Evolutionary conservation across 2,329 filamentous ascomycete species (phyloP), one percentile per base, ranked within the genome.

Genomic region (Scedosporium apiospermum): DNA sequence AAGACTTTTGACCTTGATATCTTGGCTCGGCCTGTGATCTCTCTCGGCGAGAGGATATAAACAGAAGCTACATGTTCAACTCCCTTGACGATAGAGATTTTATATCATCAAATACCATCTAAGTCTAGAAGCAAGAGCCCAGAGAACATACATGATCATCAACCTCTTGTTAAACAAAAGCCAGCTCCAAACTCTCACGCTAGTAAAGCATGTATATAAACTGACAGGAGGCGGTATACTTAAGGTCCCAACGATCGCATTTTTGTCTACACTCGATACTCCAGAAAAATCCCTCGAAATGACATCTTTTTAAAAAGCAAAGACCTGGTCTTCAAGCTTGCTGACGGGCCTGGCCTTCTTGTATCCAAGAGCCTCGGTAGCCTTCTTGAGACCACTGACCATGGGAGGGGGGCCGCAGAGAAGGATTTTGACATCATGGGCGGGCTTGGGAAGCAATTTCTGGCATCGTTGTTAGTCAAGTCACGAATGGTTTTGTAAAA

Each of bases 311-410:
- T 76, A 79, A 78, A 99, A 99, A 72, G 91, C 92, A 80, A 99
- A 99, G 68, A 99, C 91, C 77, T 98, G 95, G 76, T 99, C 95
- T 74, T 93, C 90, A 62, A 98, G 87, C 85, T 98, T 98, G 87
- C 93, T 97, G 70, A 98, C 93, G 55, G 93, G 91, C 65, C 88
- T 86, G 51, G 95, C 90, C 83, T 98, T 98, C 72, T 90, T 84
- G 81, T 89, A 99, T 64, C 95, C 95, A 21, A 98, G 83, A 66
- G 85, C 83, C 78, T 96, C 91, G 60, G 93, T 88, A 6, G 91
- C 85, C 84, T 98, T 98, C 89, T 99, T 99, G 81, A 98, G 88
- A 60, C 92, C 93, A 71, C 89, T 90, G 67, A 98, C 84, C 95
- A 99, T 99, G 60, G 95, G 95, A 63, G 95, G 95, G 64, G 95